Evolutionary conservation across 2,329 filamentous ascomycete species (phyloP).

Genomic region (Trichoderma gracile): DNA sequence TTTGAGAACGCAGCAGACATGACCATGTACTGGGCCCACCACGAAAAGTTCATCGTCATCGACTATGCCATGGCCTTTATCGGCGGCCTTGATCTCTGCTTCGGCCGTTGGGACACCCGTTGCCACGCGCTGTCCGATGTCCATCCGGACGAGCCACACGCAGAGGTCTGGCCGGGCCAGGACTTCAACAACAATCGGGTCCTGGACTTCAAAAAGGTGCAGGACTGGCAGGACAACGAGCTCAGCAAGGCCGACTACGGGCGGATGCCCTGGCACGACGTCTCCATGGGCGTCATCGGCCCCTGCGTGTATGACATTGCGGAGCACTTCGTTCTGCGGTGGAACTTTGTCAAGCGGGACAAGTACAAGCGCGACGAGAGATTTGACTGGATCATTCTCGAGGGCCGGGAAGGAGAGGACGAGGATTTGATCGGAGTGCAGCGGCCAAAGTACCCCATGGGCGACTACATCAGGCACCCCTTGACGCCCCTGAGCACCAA

Average conservation of each 20-base stretch:
- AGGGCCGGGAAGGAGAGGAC: conserved; percentile 72
- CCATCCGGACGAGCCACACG: conserved; percentile 76
- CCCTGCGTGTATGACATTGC: conserved; percentile 91
- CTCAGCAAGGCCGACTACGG: conserved; percentile 88
- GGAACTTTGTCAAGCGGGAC: conserved; percentile 96
- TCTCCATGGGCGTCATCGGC: conserved; percentile 86
- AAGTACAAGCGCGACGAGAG: conserved; percentile 89
- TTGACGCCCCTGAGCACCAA: conserved; percentile 68
- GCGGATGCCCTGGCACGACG: conserved; percentile 98
- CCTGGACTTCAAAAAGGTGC: conserved; percentile 89
- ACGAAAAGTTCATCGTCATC: conserved; percentile 96
- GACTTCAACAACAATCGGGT: conserved; percentile 98
- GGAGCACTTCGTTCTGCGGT: conserved; percentile 89
- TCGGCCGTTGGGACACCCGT: conserved; percentile 87
- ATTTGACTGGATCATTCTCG: conserved; percentile 82
- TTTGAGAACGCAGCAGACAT: conserved; percentile 92
- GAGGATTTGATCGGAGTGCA: conserved; percentile 89
- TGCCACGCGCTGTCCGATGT: conserved; percentile 86
- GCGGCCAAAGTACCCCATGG: conserved; percentile 83
- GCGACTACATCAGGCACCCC: conserved; percentile 83
- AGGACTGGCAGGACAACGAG: conserved; percentile 92
- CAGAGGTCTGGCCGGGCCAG: conserved; percentile 91
- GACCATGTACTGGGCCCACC: conserved; percentile 97
- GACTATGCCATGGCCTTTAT: conserved; percentile 92
- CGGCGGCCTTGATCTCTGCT: conserved; percentile 91